These are phyloP conservation scores for Cyclospora cayetanensis DNA, from an alignment of 169 alveolate species.

Conservation along the genomic window DNA sequence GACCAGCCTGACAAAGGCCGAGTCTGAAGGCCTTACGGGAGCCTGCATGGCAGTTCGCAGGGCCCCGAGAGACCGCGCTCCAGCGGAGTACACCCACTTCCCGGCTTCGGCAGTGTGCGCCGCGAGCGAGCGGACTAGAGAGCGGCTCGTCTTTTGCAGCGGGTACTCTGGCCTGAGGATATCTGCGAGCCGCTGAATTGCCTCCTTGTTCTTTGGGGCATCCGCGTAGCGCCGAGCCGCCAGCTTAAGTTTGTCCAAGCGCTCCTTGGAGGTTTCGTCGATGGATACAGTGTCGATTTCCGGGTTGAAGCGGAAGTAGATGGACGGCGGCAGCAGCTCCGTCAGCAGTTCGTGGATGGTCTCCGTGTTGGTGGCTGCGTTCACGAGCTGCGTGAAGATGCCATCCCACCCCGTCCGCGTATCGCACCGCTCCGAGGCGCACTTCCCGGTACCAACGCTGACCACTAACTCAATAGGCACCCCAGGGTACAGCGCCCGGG, in stretches of 20 bases:
- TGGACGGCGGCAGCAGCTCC: slow-evolving; percentile 72
- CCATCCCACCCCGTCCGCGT: slow-evolving; percentile 80
- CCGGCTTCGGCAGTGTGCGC: not conserved
- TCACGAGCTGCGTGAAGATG: slow-evolving; percentile 76
- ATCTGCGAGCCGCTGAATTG: not conserved
- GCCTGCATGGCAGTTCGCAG: not conserved
- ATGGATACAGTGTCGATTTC: slow-evolving; percentile 72
- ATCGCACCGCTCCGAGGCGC: slow-evolving; percentile 60
- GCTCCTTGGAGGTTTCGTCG: slow-evolving; percentile 79
- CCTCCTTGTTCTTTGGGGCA: not conserved
- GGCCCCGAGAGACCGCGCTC: not conserved
- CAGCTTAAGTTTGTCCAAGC: slow-evolving; percentile 72
- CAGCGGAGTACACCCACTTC: not conserved
- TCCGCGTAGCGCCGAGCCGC: slow-evolving; percentile 77
- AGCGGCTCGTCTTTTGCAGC: not conserved
- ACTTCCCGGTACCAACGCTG: slow-evolving; percentile 86
- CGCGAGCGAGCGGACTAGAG: not conserved
- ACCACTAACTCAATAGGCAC: slow-evolving; percentile 84
- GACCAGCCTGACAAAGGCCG: not conserved
- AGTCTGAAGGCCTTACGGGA: not conserved
- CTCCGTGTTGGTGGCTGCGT: slow-evolving; percentile 82
- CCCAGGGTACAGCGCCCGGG: slow-evolving; percentile 81
- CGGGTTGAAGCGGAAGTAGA: slow-evolving; percentile 82
- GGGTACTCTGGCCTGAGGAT: not conserved
- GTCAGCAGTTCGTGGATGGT: slow-evolving; percentile 76